phyloP scores from a whole-genome alignment of 2,329 filamentous ascomycete genomes.

The Pestalotiopsis sp. region DNA sequence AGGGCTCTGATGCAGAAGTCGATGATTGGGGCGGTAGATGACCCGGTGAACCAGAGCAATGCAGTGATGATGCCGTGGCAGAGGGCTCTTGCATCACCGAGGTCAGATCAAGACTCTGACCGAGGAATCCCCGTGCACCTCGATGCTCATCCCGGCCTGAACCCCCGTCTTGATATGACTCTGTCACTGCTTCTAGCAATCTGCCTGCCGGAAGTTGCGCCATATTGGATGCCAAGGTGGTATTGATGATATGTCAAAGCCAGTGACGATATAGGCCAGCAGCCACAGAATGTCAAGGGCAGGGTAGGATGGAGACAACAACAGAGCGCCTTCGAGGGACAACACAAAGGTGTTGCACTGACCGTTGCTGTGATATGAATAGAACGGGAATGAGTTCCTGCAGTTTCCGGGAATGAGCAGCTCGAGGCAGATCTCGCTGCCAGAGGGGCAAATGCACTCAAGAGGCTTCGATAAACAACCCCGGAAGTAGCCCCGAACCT shows the following conservation, averaged over 20 bases:
- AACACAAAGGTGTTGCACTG: not conserved
- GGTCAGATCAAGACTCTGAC: slow-evolving; percentile 35
- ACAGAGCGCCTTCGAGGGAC: not conserved
- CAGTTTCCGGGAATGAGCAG: not conserved
- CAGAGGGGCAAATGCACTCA: not conserved
- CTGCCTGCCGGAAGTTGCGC: not conserved
- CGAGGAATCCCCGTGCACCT: slow-evolving; percentile 33
- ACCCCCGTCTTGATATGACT: slow-evolving; percentile 10
- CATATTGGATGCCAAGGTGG: slow-evolving; percentile 9
- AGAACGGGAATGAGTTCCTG: not conserved
- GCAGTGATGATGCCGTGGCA: not conserved
- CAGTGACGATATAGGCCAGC: not conserved
- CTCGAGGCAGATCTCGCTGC: not conserved
- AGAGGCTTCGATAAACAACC: not conserved
- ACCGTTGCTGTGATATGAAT: not conserved
- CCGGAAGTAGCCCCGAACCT: not conserved
- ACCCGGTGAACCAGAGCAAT: not conserved
- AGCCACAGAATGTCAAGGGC: not conserved
- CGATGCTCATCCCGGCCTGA: slow-evolving; percentile 13
- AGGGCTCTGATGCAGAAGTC: not conserved
- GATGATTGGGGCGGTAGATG: slow-evolving; percentile 18
- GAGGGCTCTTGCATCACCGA: slow-evolving; percentile 18
- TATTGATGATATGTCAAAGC: slow-evolving; percentile 9
- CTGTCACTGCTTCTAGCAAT: slow-evolving; percentile 12
- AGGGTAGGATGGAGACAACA: not conserved